Base-by-base conservation (phyloP, 345 rosid genomes). In the Eucalyptus virginea region DNA sequence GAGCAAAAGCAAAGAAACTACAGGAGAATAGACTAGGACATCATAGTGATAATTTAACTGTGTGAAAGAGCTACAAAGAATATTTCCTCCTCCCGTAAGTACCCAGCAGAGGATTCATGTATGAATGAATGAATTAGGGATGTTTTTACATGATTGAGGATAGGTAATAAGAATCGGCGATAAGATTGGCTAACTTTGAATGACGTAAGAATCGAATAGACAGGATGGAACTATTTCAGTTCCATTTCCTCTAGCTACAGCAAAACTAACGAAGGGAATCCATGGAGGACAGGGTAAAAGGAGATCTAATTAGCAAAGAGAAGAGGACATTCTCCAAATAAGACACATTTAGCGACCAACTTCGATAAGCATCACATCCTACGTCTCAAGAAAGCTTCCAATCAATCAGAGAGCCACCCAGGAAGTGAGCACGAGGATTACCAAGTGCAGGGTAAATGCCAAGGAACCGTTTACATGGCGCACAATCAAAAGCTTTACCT, bases 401-500 rank as follows among this genome's bases (percentile, higher is more conserved):
- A 86, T 86, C 65, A 17, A 86, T 40, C 67, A 89, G 88, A 91
- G 50, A 77, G 85, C 42, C 85, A 77, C 83, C 47, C 83, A 77
- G 45, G 83, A 37, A 77, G 47, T 4, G 83, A 77, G 83, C 83
- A 77, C 83, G 21, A 37, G 45, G 83, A 77, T 37, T 12, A 77
- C 87, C 81, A 62, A 81, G 45, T 86, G 83, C 89, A 48, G 54
- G 91, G 87, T 72, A 89, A 90, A 87, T 58, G 40, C 80, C 58
- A 89, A 72, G n/a, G 81, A 37, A 21, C 85, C 81, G 42, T 93
- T 93, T 93, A 94, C 95, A 93, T 94, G 92, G 62, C 90, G 72
- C 42, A 42, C 52, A 23, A 86, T 65, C 48, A 89, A 91, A 90
- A 77, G 48, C 90, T 56, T 88, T 87, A 88, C 91, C 42, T 21